phyloP scores from a whole-genome alignment of 2,329 filamentous ascomycete genomes.

The Cladosporium phlei region DNA sequence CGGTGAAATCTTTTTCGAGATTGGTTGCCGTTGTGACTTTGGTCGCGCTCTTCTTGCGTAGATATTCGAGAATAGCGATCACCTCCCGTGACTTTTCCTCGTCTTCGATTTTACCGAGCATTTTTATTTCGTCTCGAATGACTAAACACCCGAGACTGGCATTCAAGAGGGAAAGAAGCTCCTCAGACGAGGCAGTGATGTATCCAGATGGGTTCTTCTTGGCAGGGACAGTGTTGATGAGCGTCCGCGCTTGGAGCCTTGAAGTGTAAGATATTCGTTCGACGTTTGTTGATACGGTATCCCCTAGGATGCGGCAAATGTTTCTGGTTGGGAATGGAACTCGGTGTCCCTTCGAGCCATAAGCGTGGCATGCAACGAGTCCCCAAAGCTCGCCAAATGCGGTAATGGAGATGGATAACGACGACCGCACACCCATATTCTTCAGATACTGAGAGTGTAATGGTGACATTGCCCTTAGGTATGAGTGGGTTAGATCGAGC shows the following conservation, averaged over 20 bases:
- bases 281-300: slow-evolving; percentile 81
- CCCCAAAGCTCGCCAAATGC: slow-evolving; percentile 84
- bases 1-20: slow-evolving; percentile 70
- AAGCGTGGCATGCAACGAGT: slow-evolving; percentile 78
- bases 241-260: slow-evolving; percentile 75
- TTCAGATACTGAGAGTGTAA: slow-evolving; percentile 82
- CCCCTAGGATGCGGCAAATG: slow-evolving; percentile 83
- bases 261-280: slow-evolving; percentile 83
- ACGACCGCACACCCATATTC: slow-evolving; percentile 85
- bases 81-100: slow-evolving; percentile 81
- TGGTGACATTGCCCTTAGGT: slow-evolving; percentile 83
- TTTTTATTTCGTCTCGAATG: slow-evolving; percentile 83
- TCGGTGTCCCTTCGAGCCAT: slow-evolving; percentile 74
- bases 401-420: slow-evolving; percentile 91
- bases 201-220: slow-evolving; percentile 81
- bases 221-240: slow-evolving; percentile 80
- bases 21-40: slow-evolving; percentile 76
- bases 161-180: slow-evolving; percentile 76
- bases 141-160: slow-evolving; percentile 82
- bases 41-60: slow-evolving; percentile 68
- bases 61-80: slow-evolving; percentile 76
- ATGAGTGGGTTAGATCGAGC: slow-evolving; percentile 77
- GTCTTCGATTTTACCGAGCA: slow-evolving; percentile 67
- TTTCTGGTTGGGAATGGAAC: slow-evolving; percentile 88
- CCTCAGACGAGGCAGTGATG: slow-evolving; percentile 83